These are phyloP conservation scores for Rhodamnia rubescens DNA, from an alignment of 345 rosid genomes.

Conservation along the genomic window DNA sequence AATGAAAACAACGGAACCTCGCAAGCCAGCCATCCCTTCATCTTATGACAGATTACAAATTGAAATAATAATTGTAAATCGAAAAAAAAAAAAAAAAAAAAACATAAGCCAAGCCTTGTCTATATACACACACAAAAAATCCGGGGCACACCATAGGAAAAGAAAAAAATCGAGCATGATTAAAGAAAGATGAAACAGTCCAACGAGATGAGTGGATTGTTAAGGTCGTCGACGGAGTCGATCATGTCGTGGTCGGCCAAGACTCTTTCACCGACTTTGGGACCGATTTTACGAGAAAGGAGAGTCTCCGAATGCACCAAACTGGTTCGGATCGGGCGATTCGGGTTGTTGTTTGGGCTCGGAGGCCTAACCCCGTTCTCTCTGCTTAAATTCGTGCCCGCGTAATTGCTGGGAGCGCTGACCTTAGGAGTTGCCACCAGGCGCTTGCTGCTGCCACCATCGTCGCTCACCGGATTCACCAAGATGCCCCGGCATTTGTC, in stretches of 20 bases:
- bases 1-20: not conserved
- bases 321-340: not conserved
- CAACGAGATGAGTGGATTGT: conserved; percentile 72
- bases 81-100: fast-evolving
- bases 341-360: conserved; percentile 11
- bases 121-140: not conserved
- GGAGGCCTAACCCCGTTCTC: conserved; percentile 20
- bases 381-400: conserved; percentile 4
- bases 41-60: not conserved
- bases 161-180: not conserved
- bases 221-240: conserved; percentile 41
- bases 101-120: not conserved
- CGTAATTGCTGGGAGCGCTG: not conserved
- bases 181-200: conserved; percentile 85
- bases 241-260: conserved; percentile 10
- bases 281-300: conserved; percentile 34
- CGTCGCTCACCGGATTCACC: conserved; percentile 9
- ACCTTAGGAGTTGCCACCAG: conserved; percentile 9
- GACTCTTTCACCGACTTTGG: conserved; percentile 47
- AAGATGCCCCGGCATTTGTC: conserved; percentile 13
- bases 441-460: conserved; percentile 11
- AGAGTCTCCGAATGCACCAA: not conserved
- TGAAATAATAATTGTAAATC: not conserved
- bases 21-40: not conserved
- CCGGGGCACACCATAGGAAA: not conserved